These are phyloP conservation scores for Calonectria pseudoreteaudii DNA, from an alignment of 2,329 filamentous ascomycete genomes.

Conservation along the genomic window DNA sequence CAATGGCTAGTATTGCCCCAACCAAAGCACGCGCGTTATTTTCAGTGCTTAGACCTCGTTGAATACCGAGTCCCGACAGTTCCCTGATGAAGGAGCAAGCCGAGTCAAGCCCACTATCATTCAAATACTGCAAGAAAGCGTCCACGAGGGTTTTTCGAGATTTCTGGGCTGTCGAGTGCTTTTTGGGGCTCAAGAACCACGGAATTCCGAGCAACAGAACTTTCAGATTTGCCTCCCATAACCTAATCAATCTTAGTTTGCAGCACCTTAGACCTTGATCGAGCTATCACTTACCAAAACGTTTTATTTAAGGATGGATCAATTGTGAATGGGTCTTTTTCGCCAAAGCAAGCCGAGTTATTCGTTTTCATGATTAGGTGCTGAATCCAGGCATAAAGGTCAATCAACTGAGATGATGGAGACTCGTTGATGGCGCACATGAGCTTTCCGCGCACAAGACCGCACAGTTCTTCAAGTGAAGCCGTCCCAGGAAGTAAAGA, in stretches of 20 bases:
- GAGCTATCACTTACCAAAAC: slow-evolving; percentile 22
- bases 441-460: slow-evolving; percentile 14
- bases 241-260: slow-evolving; percentile 9
- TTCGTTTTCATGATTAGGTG: slow-evolving; percentile 36
- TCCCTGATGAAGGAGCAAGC: slow-evolving; percentile 35
- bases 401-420: slow-evolving; percentile 19
- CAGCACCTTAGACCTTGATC: not conserved
- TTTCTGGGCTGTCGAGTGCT: slow-evolving; percentile 13
- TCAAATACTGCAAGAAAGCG: slow-evolving; percentile 27
- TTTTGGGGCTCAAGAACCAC: slow-evolving; percentile 33
- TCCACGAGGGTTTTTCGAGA: slow-evolving; percentile 29
- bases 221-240: slow-evolving; percentile 35
- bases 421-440: slow-evolving; percentile 23
- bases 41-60: slow-evolving; percentile 32
- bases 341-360: slow-evolving; percentile 35
- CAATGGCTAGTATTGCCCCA: slow-evolving; percentile 32
- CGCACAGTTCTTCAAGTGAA: slow-evolving; percentile 28
- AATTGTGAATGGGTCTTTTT: slow-evolving; percentile 31
- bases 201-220: slow-evolving; percentile 28
- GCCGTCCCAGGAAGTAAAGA: slow-evolving; percentile 31
- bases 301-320: slow-evolving; percentile 18
- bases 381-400: slow-evolving; percentile 31
- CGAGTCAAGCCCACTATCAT: slow-evolving; percentile 17
- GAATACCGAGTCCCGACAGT: slow-evolving; percentile 23
- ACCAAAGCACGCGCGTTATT: slow-evolving; percentile 36